Conservation (phyloP, 2,329 filamentous ascomycete species). For the Pseudogymnoascus sp. region DNA sequence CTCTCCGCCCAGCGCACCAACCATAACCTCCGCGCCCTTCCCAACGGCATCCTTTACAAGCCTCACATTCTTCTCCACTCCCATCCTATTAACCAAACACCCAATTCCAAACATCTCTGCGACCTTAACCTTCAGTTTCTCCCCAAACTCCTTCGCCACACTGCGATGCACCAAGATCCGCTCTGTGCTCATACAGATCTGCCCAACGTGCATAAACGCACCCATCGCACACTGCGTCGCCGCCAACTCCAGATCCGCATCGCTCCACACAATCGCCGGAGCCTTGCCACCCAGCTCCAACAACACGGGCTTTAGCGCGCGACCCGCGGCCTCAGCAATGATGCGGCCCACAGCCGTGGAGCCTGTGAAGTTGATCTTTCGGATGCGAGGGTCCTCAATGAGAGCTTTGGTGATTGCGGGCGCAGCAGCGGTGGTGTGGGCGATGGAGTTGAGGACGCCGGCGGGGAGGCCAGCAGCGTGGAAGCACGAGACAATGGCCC, state of each 20-base stretch:
- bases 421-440: constrained; percentile 56
- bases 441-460: constrained; percentile 67
- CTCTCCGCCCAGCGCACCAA: constrained; percentile 31
- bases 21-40: constrained; percentile 53
- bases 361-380: constrained; percentile 83
- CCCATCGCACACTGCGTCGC: constrained; percentile 61
- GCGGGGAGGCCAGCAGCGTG: constrained; percentile 67
- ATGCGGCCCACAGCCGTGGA: constrained; percentile 66
- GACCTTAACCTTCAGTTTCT: constrained; percentile 27
- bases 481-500: constrained; percentile 54
- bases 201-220: constrained; percentile 64
- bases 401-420: constrained; percentile 57
- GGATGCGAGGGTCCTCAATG: constrained; percentile 58
- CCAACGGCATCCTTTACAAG: constrained; percentile 59
- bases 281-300: constrained; percentile 81
- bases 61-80: constrained; percentile 55
- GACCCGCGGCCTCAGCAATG: constrained; percentile 60
- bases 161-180: constrained; percentile 53
- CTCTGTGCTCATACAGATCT: constrained; percentile 83
- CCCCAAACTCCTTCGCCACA: constrained; percentile 39
- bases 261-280: constrained; percentile 67
- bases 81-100: constrained; percentile 56
- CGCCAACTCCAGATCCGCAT: constrained; percentile 67
- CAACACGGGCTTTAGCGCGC: constrained; percentile 68
- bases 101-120: constrained; percentile 39